Evolutionary conservation across 495 filamentous ascomycete genomes (phyloP), one percentile per base, ranked within the genome.

Genomic region (Pyrenopolyporus hunteri): DNA sequence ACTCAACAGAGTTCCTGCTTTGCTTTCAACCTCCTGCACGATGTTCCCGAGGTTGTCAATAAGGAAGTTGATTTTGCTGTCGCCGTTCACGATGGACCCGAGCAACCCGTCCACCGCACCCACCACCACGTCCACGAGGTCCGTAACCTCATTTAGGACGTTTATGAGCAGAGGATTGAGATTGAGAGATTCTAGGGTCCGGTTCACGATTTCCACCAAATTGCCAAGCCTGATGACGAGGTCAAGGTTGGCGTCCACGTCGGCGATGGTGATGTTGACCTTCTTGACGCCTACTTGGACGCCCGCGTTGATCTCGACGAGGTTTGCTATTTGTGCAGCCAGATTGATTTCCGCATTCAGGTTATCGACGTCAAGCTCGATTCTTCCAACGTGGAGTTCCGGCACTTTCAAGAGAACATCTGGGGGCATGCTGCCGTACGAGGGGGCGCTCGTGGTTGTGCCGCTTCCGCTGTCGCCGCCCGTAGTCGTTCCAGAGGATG

Each of bases 1-100:
- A 37, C 72, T 78, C 0, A 80, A 69, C 1, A 74, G 20, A 4
- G 66, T 65, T 8, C 74, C 74, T 0, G 68, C 75, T 6, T 65
- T 57, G 1, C 77, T 77, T 5, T 70, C 73, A 1, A 84, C 79
- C 46, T 81, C 72, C 55, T 83, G 80, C 3, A 85, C 78, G 55
- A 85, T 85, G 47, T 85, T 83, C 19, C 82, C 82, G 11, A 85
- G 71, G 50, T 85, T 85, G 64, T 84, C 82, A 61, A 85, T 75
- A 32, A 85, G 35, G 68, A 83, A 85, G 43, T 76, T 78, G 5
- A 85, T 70, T 19, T 71, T 79, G 5, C 64, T 78, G 25, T 77
- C 78, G 31, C 80, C 79, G 57, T 83, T 77, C 1, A 80, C 77
- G 43, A 85, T 81, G 14, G 73, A 74, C 1, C 81, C 83, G 3